phyloP scores from a whole-genome alignment of 257 asterid species.

The Capsicum rhomboideum region DNA sequence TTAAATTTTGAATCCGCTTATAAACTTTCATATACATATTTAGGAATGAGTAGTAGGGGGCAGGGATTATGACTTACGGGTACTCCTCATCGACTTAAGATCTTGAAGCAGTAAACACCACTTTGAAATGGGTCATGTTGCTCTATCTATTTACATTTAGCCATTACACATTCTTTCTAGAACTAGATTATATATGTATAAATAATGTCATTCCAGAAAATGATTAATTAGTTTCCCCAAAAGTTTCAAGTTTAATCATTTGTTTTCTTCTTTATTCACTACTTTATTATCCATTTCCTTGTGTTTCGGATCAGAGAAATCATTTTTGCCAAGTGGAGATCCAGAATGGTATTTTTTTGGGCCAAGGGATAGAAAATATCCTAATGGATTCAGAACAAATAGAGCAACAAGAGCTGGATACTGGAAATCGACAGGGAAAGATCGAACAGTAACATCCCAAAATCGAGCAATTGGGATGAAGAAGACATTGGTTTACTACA shows the following conservation, averaged over 20 bases:
- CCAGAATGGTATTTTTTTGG: slow-evolving; percentile 96
- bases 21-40: too few relatives aligned
- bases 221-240: neutral
- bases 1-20: too few relatives aligned
- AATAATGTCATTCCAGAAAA: neutral
- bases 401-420: slow-evolving; percentile 86
- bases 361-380: slow-evolving; percentile 91
- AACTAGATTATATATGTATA: too few relatives aligned
- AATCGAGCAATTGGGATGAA: slow-evolving; percentile 80
- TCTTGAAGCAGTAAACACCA: too few relatives aligned
- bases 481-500: slow-evolving; percentile 39
- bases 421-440: slow-evolving; percentile 93
- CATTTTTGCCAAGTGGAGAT: slow-evolving; percentile 82
- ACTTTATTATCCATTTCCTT: neutral
- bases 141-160: too few relatives aligned
- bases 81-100: too few relatives aligned
- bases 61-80: too few relatives aligned
- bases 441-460: slow-evolving; percentile 58
- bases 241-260: neutral
- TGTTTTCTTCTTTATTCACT: too few relatives aligned
- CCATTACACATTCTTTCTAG: too few relatives aligned
- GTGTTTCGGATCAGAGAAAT: slow-evolving; percentile 42
- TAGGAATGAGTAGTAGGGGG: too few relatives aligned
- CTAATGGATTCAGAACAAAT: slow-evolving; percentile 83
- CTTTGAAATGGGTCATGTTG: too few relatives aligned